Percentiles rank a stretch among this genome's conserved stretches.
Evolutionary conservation across 192 early-diverging fungal genomes (phyloP).

Genomic region (Linnemannia schmuckeri): DNA sequence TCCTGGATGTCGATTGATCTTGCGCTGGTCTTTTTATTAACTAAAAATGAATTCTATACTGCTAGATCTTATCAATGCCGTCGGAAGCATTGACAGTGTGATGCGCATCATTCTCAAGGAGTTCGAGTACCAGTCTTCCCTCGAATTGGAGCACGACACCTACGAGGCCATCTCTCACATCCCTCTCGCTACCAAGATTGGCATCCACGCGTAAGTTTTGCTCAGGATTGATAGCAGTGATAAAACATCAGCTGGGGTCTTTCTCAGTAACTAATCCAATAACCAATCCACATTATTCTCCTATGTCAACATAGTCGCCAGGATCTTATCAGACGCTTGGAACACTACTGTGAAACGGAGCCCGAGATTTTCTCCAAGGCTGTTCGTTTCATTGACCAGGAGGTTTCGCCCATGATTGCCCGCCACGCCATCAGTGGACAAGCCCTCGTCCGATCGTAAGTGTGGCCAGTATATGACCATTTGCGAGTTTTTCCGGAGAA

Average conservation of each 20-base stretch:
- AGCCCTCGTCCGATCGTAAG: conserved; percentile 67
- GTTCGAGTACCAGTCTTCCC: conserved; percentile 70
- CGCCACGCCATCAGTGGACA: conserved; percentile 70
- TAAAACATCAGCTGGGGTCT: not conserved
- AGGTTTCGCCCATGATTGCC: conserved; percentile 62
- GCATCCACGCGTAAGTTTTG: conserved; percentile 64
- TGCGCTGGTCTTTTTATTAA: not conserved
- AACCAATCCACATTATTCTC: not conserved
- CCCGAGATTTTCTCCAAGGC: conserved; percentile 59
- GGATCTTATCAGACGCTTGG: conserved; percentile 68
- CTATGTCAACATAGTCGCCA: conserved; percentile 33
- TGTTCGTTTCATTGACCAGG: conserved; percentile 62
- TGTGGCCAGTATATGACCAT: not conserved
- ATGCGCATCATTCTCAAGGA: conserved; percentile 70
- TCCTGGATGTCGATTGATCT: not conserved
- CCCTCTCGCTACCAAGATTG: conserved; percentile 69
- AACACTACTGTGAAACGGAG: conserved; percentile 67
- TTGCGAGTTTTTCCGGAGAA: not conserved
- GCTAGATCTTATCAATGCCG: conserved; percentile 69
- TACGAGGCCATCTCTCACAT: conserved; percentile 71
- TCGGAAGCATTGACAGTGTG: conserved; percentile 68
- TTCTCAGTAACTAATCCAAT: not conserved
- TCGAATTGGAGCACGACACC: conserved; percentile 66
- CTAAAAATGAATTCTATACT: not conserved
- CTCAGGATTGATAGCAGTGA: not conserved